A percentile compares a stretch with the other conserved stretches of the same genome.
Evolutionary conservation across 2,329 filamentous ascomycete species (phyloP).

Genomic region (Remersonia thermophila): DNA sequence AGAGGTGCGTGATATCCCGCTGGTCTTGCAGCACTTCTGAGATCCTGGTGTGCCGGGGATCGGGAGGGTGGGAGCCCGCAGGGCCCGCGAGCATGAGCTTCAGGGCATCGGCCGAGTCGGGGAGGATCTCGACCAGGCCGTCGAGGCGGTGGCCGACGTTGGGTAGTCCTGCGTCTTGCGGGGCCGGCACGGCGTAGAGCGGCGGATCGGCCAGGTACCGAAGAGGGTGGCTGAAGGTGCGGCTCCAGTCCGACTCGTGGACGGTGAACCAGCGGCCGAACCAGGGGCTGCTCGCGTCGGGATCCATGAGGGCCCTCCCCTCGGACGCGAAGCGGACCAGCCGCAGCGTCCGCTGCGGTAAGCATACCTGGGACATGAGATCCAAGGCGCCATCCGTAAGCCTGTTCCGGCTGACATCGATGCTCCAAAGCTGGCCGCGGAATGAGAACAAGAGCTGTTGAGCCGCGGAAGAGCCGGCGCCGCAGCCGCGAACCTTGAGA

Average conservation of each 20-base stretch:
- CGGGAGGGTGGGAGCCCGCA: slow-evolving; percentile 6
- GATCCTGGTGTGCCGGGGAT: slow-evolving; percentile 10
- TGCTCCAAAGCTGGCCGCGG: slow-evolving; percentile 38
- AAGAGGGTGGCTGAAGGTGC: slow-evolving; percentile 31
- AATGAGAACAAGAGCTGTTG: slow-evolving; percentile 25
- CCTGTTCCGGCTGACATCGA: slow-evolving; percentile 41
- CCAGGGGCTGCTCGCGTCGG: slow-evolving; percentile 20
- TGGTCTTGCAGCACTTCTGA: slow-evolving; percentile 18
- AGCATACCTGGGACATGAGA: slow-evolving; percentile 14
- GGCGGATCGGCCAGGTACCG: slow-evolving; percentile 39
- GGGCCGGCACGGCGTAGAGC: slow-evolving; percentile 21
- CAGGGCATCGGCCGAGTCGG: slow-evolving; percentile 23
- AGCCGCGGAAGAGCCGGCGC: slow-evolving; percentile 31
- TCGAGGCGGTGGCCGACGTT: slow-evolving; percentile 24
- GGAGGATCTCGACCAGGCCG: slow-evolving; percentile 21
- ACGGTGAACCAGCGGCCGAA: slow-evolving; percentile 34
- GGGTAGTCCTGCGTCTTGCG: slow-evolving; percentile 9
- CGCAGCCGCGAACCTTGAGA: slow-evolving; percentile 36
- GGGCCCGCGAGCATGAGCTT: slow-evolving; percentile 21
- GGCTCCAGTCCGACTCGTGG: slow-evolving; percentile 35
- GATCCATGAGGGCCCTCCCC: neutral
- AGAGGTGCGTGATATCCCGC: slow-evolving; percentile 40
- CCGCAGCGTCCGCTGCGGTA: too few species aligned
- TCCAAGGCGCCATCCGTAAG: slow-evolving; percentile 34
- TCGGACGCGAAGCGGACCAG: too few species aligned